Evolutionary conservation across 1,139 yeast genomes (phyloP), one percentile per base, ranked within the genome.

Genomic region (Groenewaldozyma auringiensis): DNA sequence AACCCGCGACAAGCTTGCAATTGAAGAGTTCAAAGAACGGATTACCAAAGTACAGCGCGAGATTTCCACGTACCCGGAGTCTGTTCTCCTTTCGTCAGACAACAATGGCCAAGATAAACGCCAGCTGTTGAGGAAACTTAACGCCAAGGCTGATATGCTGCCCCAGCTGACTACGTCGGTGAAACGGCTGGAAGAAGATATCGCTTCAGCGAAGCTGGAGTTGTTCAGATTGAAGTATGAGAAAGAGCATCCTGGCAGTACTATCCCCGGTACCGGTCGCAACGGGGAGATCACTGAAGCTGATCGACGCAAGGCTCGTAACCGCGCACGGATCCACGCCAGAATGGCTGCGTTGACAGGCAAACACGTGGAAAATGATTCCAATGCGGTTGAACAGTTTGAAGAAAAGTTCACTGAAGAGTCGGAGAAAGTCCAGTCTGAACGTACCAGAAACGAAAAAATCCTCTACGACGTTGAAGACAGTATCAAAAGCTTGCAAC

Each of bases 311-410:
- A 83, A 83, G 58, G 92, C 88, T 42, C 81, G 77, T 55, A 80
- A 86, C 38, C 82, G 84, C 59, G 92, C 92, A 42, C 66, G 80
- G 47, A 70, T 89, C 53, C 81, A 81, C 53, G 83, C 89, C 39
- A 74, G 95, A 53, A 87, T 89, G 94, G 95, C 95, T 18, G 86
- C 92, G 6, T 71, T 92, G 54, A 88, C 96, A 0, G 97, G 96
- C 1, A 79, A 79, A 51, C 70, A 80, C 1, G 65, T 69, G 4
- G 69, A 72, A 43, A 65, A 73, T 14, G 53, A 53, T 14, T 55
- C 50, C 20, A 51, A 55, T 20, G 80, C 72, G 46, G 65, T 72
- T 45, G 82, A 76, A 46, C 67, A 66, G 34, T 77, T 75, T 50
- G 94, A 86, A 55, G 63, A 70, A 16, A 71, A 72, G 52, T 70